A percentile compares a stretch with the other conserved stretches of the same genome.
These are phyloP conservation scores for Penicillium sp. DNA, from an alignment of 2,329 filamentous ascomycete genomes.

Conservation along the genomic window DNA sequence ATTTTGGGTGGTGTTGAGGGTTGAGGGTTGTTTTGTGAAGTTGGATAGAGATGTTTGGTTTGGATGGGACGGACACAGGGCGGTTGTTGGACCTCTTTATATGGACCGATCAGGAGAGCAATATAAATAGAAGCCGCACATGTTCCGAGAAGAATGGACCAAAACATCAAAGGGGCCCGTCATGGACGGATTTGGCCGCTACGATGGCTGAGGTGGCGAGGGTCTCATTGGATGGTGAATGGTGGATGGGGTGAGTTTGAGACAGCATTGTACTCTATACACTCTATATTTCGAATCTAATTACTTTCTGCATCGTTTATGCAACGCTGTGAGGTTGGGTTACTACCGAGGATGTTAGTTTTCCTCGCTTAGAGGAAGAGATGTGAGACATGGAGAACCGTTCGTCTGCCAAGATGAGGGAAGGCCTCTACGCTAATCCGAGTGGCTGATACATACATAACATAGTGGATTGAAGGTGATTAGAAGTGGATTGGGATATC, in stretches of 20 bases:
- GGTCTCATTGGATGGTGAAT: constrained; percentile 1
- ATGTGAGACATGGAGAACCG: not conserved
- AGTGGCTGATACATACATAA: not conserved
- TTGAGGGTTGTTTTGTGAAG: not conserved
- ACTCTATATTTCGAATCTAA: not conserved
- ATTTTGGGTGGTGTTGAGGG: not conserved
- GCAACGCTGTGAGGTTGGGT: not conserved
- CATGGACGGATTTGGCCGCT: constrained; percentile 1
- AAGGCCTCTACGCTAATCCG: not conserved
- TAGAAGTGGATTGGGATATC: not conserved
- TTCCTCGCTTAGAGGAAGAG: not conserved
- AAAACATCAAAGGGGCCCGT: not conserved
- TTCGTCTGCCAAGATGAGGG: not conserved
- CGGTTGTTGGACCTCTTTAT: constrained; percentile 1
- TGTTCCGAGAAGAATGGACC: not conserved
- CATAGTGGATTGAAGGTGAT: not conserved
- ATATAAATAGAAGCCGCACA: constrained; percentile 1
- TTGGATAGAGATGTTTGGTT: not conserved
- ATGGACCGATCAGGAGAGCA: not conserved
- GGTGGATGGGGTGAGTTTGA: constrained; percentile 1
- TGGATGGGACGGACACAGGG: not conserved
- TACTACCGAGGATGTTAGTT: not conserved
- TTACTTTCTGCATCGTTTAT: not conserved
- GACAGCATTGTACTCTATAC: not conserved
- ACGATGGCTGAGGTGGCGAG: constrained; percentile 6